phyloP scores from a whole-genome alignment of 2,329 filamentous ascomycete genomes.

The Aspergillus carbonarius region DNA sequence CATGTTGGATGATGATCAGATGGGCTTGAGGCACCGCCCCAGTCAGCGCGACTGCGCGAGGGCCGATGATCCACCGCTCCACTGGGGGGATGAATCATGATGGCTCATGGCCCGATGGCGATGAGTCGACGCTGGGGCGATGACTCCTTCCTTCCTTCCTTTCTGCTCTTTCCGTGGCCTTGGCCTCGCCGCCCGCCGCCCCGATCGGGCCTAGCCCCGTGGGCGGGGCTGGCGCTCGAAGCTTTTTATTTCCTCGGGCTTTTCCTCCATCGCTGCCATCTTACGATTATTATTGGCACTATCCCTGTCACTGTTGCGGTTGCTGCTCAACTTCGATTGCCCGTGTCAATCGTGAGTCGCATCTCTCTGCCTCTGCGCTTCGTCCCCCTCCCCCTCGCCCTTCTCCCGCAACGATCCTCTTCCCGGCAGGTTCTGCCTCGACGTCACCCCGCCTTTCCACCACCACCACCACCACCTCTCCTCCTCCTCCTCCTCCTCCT shows the following conservation, averaged over 20 bases:
- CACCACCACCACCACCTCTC: neutral
- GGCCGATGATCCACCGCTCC: neutral
- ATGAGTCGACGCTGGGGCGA: conserved; percentile 13
- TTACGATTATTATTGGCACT: neutral
- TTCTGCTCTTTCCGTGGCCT: neutral
- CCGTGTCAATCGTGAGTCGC: neutral
- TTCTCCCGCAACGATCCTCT: neutral
- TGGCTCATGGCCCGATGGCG: conserved; percentile 13
- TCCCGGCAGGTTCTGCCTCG: neutral
- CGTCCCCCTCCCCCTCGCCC: neutral
- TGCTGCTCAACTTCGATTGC: neutral
- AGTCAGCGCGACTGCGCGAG: too few species aligned
- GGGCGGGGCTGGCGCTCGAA: conserved; percentile 8
- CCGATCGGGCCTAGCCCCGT: conserved; percentile 19
- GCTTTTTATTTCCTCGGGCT: conserved; percentile 11
- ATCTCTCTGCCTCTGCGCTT: neutral
- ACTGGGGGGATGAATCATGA: conserved; percentile 10
- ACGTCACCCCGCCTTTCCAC: conserved; percentile 1
- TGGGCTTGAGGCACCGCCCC: too few species aligned
- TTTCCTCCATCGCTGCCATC: conserved; percentile 4
- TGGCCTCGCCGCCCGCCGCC: conserved; percentile 5
- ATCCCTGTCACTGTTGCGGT: neutral
- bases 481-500: neutral
- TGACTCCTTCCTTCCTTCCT: conserved; percentile 6
- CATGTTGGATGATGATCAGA: too few species aligned